Evolutionary conservation across 1,284 basidiomycete species (phyloP), one percentile per base, ranked within the genome.

Genomic region (Trichosporon ovoides): DNA sequence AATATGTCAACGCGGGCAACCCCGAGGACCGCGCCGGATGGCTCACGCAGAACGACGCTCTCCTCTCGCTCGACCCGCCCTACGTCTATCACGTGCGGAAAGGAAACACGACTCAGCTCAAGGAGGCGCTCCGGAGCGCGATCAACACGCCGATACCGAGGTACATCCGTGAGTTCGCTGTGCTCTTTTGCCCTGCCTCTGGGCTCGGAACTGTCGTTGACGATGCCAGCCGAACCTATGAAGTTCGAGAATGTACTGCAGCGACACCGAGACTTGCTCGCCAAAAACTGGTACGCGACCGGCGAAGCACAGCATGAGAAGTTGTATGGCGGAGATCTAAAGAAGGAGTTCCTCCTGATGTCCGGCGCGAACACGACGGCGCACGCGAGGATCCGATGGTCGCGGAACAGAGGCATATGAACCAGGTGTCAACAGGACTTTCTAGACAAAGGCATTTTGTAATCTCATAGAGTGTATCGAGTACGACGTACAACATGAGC

Each of bases 1-100:
- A 68, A 9, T 55, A 65, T 12, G 78, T 77, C 77, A 71, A 79
- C 55, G 53, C 61, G 16, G 53, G 66, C 1, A 63, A 77, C 51
- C 77, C 75, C 3, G 20, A 56, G 11, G 69, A 79, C 57, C 60
- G 71, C 18, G 46, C 59, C 1, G 61, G 65, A 19, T 80, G 78
- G 79, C 33, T 60, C 19, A 62, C 75, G 22, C 78, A 80, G 60
- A 76, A 78, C 56, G 63, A 72, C 51, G 68, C 60, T n/a, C 56
- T 79, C 2, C 43, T 48, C 43, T 14, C 24, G 9, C 43, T 48
- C 16, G 24, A 18, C 24, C 24, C 43, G 16, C 43, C 43, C 2
- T 48, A 48, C 13, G 43, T 48, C 24, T 48, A 48, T 10, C 43
- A 48, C 43, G 43, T 48, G 28, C 43, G 14, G 18, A 48, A 28